Base-by-base conservation (phyloP, 2,329 filamentous ascomycete species). In the Penicillium sumatraense region DNA sequence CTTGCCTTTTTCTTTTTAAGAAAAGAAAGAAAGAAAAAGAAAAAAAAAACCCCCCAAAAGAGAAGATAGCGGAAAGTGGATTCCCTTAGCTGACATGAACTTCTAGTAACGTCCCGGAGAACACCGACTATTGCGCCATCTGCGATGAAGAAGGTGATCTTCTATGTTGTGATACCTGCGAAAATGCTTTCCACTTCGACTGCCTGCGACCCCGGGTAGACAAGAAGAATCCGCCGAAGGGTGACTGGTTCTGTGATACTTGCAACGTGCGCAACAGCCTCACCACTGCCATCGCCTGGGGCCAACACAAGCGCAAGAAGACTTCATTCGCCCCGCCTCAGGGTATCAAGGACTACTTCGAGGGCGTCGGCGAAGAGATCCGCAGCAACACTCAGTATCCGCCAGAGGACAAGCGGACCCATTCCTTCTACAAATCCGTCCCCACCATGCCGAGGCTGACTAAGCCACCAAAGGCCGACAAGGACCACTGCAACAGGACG, bases 111-210 rank as follows among this genome's bases (percentile, higher is more conserved):
- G 57, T 59, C 6, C 50, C 62, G 64, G 89, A 96, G 59, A 96
- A 96, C 73, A 91, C 95, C 72, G 93, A 98, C 73, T 89, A 89
- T 69, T 99, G 93, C 78, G 88, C 88, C 58, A 86, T 91, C 42
- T 99, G 95, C 77, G 86, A 88, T 68, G 89, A 89, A 60, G 89
- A 86, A 63, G 93, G 93, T 54, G 86, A 91, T 64, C 84, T 99
- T 60, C 83, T 98, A 62, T 97, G 93, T 77, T 99, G 95, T 75
- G 95, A 98, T 77, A 90, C 89, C 59, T 99, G 95, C 77, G 85
- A 88, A 57, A 86, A 91, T 63, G 91, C 93, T 5, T 97, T 96
- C 75, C 95, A 98, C 75, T 91, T 95, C 71, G 83, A 85, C 56
- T 98, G 95, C 72, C 86, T 95, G 63, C 89, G 96, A 73, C 92